Conservation (phyloP, 2,329 filamentous ascomycete genomes). For the Xylaria arbuscula region DNA sequence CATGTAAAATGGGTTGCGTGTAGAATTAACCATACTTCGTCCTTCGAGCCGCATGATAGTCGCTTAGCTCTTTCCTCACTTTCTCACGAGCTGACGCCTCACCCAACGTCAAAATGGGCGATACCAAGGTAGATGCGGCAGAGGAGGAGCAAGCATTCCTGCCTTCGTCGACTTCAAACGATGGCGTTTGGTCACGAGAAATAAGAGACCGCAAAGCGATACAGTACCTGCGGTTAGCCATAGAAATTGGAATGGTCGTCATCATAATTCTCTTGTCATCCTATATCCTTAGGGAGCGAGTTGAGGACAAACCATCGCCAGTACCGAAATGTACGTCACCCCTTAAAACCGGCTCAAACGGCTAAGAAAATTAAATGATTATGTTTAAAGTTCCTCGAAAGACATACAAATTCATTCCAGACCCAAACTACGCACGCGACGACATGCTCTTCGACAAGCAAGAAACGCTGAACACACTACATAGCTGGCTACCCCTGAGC, state of each 20-base stretch:
- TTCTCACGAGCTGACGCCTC: not conserved
- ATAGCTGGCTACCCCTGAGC: constrained; percentile 53
- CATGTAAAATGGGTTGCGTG: constrained; percentile 2
- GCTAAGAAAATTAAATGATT: constrained; percentile 23
- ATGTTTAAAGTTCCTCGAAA: constrained; percentile 49
- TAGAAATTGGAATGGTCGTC: constrained; percentile 49
- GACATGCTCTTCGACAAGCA: constrained; percentile 52
- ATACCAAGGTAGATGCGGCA: constrained; percentile 41
- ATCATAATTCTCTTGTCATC: constrained; percentile 46
- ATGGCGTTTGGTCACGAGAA: constrained; percentile 37
- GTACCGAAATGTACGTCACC: constrained; percentile 50
- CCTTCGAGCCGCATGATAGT: not conserved
- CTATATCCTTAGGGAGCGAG: constrained; percentile 36
- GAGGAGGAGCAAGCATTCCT: constrained; percentile 51
- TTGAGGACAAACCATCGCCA: constrained; percentile 41
- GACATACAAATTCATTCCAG: constrained; percentile 50
- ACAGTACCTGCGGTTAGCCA: constrained; percentile 45
- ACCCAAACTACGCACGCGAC: constrained; percentile 49
- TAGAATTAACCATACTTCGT: constrained; percentile 1
- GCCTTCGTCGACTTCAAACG: constrained; percentile 16
- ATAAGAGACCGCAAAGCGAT: constrained; percentile 26
- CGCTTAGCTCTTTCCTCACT: not conserved
- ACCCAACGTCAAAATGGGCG: constrained; percentile 34
- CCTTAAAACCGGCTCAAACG: not conserved
- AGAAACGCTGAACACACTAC: constrained; percentile 50